Evolutionary conservation across 2,329 filamentous ascomycete species (phyloP).

Genomic region (Chrysosporium queenslandicum): DNA sequence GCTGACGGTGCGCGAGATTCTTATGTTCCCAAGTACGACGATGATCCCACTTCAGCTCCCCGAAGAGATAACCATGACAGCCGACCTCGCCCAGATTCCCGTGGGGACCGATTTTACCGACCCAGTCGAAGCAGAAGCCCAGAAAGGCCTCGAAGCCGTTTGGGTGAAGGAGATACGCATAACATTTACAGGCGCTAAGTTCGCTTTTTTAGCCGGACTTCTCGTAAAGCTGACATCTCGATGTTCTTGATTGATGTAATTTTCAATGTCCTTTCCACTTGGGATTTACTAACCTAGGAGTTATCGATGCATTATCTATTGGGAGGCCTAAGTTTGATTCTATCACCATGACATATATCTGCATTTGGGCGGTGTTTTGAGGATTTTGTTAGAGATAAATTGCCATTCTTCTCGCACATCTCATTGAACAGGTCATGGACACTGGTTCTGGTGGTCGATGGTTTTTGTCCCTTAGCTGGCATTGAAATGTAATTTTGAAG

Average conservation of each 20-base stretch:
- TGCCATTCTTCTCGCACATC: too few relatives aligned
- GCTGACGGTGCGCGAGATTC: conserved; percentile 23
- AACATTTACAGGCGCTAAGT: conserved; percentile 14
- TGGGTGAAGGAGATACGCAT: conserved; percentile 5
- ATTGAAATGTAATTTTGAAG: not conserved
- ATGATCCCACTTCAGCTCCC: conserved; percentile 4
- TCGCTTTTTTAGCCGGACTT: too few relatives aligned
- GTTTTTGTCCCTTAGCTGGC: not conserved
- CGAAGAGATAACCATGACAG: conserved; percentile 12
- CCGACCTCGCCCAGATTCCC: conserved; percentile 5
- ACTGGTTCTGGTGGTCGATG: not conserved
- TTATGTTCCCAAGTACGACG: conserved; percentile 31
- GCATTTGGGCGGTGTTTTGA: conserved; percentile 9
- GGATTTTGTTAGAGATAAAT: conserved; percentile 6
- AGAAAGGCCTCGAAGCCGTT: conserved; percentile 12
- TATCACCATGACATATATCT: not conserved
- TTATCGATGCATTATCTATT: not conserved
- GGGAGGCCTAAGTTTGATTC: not conserved
- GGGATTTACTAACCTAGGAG: not conserved
- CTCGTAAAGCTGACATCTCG: not conserved
- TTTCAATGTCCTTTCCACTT: not conserved
- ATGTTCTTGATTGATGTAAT: not conserved
- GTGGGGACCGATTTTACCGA: conserved; percentile 13
- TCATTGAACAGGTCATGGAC: not conserved
- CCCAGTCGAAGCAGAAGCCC: conserved; percentile 15